A percentile compares a stretch with the other conserved stretches of the same genome.
These are phyloP conservation scores for Myxozyma udenii DNA, from an alignment of 805 yeast genomes.

Conservation along the genomic window DNA sequence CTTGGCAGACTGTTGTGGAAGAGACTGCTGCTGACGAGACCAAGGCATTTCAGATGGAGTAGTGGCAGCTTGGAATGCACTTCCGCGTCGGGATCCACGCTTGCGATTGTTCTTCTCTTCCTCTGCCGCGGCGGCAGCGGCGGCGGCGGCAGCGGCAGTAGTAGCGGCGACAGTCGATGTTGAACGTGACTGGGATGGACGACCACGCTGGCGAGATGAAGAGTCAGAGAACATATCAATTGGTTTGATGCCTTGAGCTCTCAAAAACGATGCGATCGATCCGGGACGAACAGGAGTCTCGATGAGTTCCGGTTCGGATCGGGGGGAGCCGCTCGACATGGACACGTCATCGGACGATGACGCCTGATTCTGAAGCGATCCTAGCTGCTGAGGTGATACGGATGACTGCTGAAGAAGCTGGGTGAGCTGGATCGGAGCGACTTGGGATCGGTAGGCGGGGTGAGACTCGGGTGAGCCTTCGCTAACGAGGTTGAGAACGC, in stretches of 20 bases:
- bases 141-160: neutral
- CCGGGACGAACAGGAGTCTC: constrained; percentile 25
- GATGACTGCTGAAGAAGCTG: neutral
- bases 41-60: neutral
- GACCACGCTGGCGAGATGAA: neutral
- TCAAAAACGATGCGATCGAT: constrained; percentile 16
- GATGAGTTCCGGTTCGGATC: constrained; percentile 13
- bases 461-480: neutral
- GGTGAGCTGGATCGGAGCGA: neutral
- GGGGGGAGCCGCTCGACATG: neutral
- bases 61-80: neutral
- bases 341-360: too few relatives aligned
- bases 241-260: constrained; percentile 23
- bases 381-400: neutral
- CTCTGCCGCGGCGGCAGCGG: neutral
- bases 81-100: constrained; percentile 24
- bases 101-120: constrained; percentile 1
- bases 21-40: neutral
- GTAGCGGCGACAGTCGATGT: too few relatives aligned
- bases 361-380: neutral
- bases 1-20: constrained; percentile 11
- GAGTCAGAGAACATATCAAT: constrained; percentile 8
- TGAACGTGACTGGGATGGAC: neutral
- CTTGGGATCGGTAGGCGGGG: neutral
- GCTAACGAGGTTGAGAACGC: constrained; percentile 5